phyloP scores from a whole-genome alignment of 1,284 basidiomycete species.

The Paramarasmius palmivorus region DNA sequence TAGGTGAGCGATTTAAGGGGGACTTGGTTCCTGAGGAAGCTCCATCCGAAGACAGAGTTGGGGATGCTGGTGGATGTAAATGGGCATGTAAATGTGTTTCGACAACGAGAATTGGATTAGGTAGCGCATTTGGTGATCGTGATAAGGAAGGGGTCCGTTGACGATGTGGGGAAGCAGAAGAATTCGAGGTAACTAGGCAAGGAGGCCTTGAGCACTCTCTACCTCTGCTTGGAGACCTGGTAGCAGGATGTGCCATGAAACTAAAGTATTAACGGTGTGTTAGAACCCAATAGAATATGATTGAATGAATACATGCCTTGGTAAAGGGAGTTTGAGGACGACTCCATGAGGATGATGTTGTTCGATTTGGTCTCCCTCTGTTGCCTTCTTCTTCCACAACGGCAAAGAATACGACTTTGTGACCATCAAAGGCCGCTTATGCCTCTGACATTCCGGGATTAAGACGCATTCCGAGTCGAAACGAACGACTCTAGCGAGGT shows the following conservation, averaged over 20 bases:
- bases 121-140: constrained; percentile 4
- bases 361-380: constrained; percentile 26
- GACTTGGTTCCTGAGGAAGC: not conserved
- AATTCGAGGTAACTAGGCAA: constrained; percentile 45
- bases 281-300: constrained; percentile 1
- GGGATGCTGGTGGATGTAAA: constrained; percentile 14
- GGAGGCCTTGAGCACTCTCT: constrained; percentile 33
- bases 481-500: constrained; percentile 44
- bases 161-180: constrained; percentile 18
- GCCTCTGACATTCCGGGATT: constrained; percentile 52
- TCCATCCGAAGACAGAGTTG: not conserved
- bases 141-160: constrained; percentile 11
- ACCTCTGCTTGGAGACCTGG: constrained; percentile 34
- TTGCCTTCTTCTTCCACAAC: constrained; percentile 51
- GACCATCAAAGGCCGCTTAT: constrained; percentile 47
- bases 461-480: constrained; percentile 68
- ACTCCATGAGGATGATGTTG: constrained; percentile 36
- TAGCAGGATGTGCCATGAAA: constrained; percentile 32
- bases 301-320: constrained; percentile 43
- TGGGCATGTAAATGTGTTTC: constrained; percentile 13
- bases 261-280: constrained; percentile 21
- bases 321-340: constrained; percentile 58
- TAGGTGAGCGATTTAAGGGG: not conserved
- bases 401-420: constrained; percentile 64
- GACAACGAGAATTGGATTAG: constrained; percentile 12